Evolutionary conservation across 805 yeast species (phyloP), one percentile per base, ranked within the genome.

Genomic region (Huiozyma naganishii): DNA sequence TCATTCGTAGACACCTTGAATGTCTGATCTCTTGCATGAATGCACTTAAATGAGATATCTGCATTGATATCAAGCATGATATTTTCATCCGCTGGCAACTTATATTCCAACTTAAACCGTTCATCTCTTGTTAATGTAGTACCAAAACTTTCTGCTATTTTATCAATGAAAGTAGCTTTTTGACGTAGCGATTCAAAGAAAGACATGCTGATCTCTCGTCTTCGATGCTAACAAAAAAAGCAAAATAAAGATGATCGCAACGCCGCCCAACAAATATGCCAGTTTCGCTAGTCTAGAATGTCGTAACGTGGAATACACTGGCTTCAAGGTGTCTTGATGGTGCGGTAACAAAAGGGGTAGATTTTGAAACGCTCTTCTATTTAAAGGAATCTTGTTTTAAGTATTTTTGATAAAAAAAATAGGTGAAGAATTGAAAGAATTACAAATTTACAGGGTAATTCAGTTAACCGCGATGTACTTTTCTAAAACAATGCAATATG

Each of bases 61-160:
- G 83, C 89, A 9, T 79, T 73, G 7, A 76, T 73, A 51, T 82
- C 84, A 46, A 75, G 80, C 44, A 83, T 53, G 10, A 87, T 70
- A 1, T 67, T 57, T 57, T 90, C 95, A 1, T 72, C 71, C 29
- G 73, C 77, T 0, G 97, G 97, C 3, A 92, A 68, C 13, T 72
- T 71, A 67, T 78, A 83, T 45, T 79, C 80, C 28, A 65, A 62
- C 50, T 87, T 74, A 55, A 90, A 80, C 32, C 71, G 58, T 63
- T 88, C 90, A 54, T 85, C 90, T 50, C 74, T 75, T 29, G 82
- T 68, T 6, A 77, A 74, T 12, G 74, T 61, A 6, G 66, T 60
- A 4, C 59, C 45, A 17, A 58, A 53, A 45, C 52, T 58, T 40
- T 60, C 65, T 3, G 64, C 53, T 6, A 59, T 41, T 48, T 53